A percentile compares a stretch with the other conserved stretches of the same genome.
phyloP scores from a whole-genome alignment of 805 yeast species.

The Tetrapisispora taiwanensis region DNA sequence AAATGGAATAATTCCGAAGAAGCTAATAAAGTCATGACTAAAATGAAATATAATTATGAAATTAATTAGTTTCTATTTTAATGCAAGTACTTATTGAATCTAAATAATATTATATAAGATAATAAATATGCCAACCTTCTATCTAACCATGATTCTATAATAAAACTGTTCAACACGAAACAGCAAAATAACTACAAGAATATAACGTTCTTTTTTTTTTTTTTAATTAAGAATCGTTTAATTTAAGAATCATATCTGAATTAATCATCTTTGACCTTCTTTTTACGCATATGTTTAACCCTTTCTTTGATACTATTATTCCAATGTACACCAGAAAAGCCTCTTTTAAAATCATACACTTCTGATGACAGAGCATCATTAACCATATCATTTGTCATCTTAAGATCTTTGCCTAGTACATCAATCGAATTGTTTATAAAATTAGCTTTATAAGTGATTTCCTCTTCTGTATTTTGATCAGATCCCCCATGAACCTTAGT shows the following conservation, averaged over 20 bases:
- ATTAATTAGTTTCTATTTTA: conserved; percentile 17
- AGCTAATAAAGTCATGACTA: conserved; percentile 22
- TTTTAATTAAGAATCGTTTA: too few species aligned
- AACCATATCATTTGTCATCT: conserved; percentile 18
- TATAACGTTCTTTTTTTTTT: too few species aligned
- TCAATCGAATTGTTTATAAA: not conserved
- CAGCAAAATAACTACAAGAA: too few species aligned
- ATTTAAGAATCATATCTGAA: too few species aligned
- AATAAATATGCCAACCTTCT: too few species aligned
- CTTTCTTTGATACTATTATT: conserved; percentile 47
- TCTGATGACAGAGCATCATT: conserved; percentile 32
- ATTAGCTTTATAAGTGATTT: not conserved
- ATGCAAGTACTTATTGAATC: not conserved
- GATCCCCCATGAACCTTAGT: not conserved
- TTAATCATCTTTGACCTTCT: conserved; percentile 8
- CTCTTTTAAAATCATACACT: conserved; percentile 34
- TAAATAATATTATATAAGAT: not conserved
- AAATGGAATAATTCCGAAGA: conserved; percentile 27
- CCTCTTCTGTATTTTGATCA: not conserved
- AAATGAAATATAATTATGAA: conserved; percentile 35
- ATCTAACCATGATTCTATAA: too few species aligned
- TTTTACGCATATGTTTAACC: conserved; percentile 36
- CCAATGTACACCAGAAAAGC: conserved; percentile 49
- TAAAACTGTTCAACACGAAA: too few species aligned
- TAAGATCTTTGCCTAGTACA: conserved; percentile 2